These are phyloP conservation scores for Phaeoacremonium minimum DNA, from an alignment of 2,329 filamentous ascomycete genomes.

Conservation along the genomic window DNA sequence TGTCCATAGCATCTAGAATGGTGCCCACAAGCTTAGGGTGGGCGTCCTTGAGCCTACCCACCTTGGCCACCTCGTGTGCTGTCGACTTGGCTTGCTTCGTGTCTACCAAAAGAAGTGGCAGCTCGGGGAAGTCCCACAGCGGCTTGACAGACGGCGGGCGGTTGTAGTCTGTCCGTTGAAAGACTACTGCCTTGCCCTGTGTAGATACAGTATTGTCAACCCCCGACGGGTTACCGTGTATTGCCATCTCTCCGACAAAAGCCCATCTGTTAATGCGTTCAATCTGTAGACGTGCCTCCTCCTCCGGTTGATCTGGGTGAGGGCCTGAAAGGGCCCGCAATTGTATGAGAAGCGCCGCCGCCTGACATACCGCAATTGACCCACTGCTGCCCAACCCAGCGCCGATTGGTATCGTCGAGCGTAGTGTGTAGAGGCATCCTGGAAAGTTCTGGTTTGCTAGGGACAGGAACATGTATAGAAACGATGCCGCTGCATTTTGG, in stretches of 20 bases:
- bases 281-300: slow-evolving; percentile 84
- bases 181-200: slow-evolving; percentile 90
- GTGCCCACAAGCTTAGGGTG: slow-evolving; percentile 75
- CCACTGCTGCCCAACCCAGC: slow-evolving; percentile 90
- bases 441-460: slow-evolving; percentile 75
- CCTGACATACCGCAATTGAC: slow-evolving; percentile 87
- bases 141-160: slow-evolving; percentile 74
- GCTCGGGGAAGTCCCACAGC: slow-evolving; percentile 83
- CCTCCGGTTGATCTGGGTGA: slow-evolving; percentile 82
- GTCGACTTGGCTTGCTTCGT: slow-evolving; percentile 87
- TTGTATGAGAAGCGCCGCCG: slow-evolving; percentile 79
- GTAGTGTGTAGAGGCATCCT: slow-evolving; percentile 82
- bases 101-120: slow-evolving; percentile 86
- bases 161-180: slow-evolving; percentile 73
- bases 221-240: slow-evolving; percentile 93
- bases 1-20: slow-evolving; percentile 83
- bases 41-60: slow-evolving; percentile 63
- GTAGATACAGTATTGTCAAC: slow-evolving; percentile 96
- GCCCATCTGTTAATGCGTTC: slow-evolving; percentile 98
- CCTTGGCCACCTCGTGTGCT: slow-evolving; percentile 79
- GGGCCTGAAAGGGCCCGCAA: slow-evolving; percentile 84
- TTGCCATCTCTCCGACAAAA: slow-evolving; percentile 94
- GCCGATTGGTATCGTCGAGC: slow-evolving; percentile 89
- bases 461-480: slow-evolving; percentile 90
- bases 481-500: slow-evolving; percentile 73